Conservation (phyloP, 352 stramenopile genomes). For the Phytophthora foliorum region DNA sequence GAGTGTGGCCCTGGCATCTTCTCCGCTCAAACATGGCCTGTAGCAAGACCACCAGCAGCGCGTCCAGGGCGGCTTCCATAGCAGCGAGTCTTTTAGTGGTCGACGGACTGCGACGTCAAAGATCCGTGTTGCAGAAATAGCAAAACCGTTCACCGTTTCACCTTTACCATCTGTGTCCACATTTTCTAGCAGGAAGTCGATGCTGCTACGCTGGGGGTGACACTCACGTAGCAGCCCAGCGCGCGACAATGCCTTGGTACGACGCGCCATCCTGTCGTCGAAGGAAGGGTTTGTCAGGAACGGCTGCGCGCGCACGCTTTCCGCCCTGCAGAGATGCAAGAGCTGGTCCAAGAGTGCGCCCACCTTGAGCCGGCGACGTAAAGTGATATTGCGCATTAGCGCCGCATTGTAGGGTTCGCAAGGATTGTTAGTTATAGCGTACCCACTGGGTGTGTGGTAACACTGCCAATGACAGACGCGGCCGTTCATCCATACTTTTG, state of each 20-base stretch:
- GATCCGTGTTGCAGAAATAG: not conserved
- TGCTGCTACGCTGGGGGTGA: not conserved
- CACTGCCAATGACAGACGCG: conserved; percentile 26
- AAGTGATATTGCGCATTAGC: conserved; percentile 33
- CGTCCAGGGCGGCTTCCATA: too few relatives aligned
- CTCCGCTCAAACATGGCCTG: too few relatives aligned
- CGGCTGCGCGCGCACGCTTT: not conserved
- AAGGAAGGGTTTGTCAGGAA: not conserved
- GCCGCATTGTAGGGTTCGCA: conserved; percentile 32
- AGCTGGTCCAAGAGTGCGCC: conserved; percentile 5
- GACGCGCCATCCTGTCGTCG: not conserved
- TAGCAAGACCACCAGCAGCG: too few relatives aligned
- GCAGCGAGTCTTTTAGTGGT: too few relatives aligned
- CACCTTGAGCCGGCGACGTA: conserved; percentile 11
- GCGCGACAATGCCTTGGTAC: not conserved
- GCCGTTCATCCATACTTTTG: conserved; percentile 8
- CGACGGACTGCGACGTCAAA: not conserved
- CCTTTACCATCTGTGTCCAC: not conserved
- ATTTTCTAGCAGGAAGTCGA: conserved; percentile 10
- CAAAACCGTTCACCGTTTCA: not conserved
- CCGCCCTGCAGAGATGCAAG: not conserved
- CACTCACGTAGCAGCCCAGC: not conserved
- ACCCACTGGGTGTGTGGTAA: conserved; percentile 23
- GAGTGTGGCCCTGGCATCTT: too few relatives aligned
- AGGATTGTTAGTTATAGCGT: conserved; percentile 33